phyloP scores from a whole-genome alignment of 257 asterid genomes.

The Gentiana straminea region DNA sequence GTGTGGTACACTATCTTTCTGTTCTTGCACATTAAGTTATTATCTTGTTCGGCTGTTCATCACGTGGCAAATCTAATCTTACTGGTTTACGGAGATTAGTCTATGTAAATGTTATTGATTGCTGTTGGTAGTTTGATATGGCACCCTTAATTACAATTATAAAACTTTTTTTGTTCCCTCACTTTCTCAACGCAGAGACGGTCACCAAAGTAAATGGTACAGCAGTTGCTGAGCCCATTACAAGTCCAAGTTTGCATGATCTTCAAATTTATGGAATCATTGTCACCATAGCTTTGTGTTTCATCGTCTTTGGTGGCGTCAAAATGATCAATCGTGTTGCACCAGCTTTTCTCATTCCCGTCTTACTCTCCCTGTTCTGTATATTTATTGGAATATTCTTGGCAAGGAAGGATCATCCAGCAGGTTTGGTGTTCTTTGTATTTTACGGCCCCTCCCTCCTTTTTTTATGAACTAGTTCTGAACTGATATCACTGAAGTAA shows the following conservation, averaged over 20 bases:
- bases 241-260: slow-evolving; percentile 94
- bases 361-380: slow-evolving; percentile 72
- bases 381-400: slow-evolving; percentile 75
- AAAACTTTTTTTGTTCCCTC: slow-evolving; percentile 13
- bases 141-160: slow-evolving; percentile 4
- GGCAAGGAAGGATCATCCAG: slow-evolving; percentile 67
- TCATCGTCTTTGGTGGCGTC: slow-evolving; percentile 97
- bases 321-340: slow-evolving; percentile 96
- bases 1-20: too few relatives aligned
- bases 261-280: slow-evolving; percentile 90
- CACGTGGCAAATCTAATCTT: neutral
- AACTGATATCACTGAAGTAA: too few relatives aligned
- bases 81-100: neutral
- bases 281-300: slow-evolving; percentile 84
- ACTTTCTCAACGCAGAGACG: slow-evolving; percentile 32
- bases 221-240: slow-evolving; percentile 57
- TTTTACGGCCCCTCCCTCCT: too few relatives aligned
- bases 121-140: neutral
- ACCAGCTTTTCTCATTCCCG: slow-evolving; percentile 93
- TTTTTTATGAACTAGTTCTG: too few relatives aligned
- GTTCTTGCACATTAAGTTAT: too few relatives aligned
- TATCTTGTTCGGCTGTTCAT: too few relatives aligned
- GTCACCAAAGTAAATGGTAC: slow-evolving; percentile 77
- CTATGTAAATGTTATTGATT: neutral
- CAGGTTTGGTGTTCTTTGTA: slow-evolving; percentile 27